phyloP scores from a whole-genome alignment of 805 yeast species.

The Yarrowia sp. region DNA sequence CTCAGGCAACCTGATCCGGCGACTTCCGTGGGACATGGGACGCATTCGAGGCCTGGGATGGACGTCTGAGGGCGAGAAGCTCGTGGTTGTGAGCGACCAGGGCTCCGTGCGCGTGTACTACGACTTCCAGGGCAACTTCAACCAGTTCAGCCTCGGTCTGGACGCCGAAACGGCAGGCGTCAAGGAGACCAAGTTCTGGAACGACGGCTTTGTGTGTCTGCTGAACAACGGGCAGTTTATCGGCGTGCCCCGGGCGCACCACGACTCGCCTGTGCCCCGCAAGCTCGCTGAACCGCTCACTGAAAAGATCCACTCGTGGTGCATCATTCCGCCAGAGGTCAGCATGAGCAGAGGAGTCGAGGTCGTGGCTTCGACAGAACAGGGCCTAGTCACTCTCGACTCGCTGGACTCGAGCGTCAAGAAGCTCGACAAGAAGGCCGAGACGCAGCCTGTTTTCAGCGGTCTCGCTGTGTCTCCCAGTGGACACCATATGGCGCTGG shows the following conservation, averaged over 20 bases:
- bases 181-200: conserved; percentile 43
- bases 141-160: conserved; percentile 47
- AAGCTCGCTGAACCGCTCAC: background rate
- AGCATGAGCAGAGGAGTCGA: conserved; percentile 36
- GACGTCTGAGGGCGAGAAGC: conserved; percentile 48
- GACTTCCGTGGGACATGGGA: conserved; percentile 38
- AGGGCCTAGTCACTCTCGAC: conserved; percentile 29
- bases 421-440: conserved; percentile 27
- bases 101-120: conserved; percentile 57
- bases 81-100: conserved; percentile 53
- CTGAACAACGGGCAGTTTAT: conserved; percentile 45
- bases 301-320: conserved; percentile 36
- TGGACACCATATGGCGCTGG: conserved; percentile 54
- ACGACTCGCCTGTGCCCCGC: background rate
- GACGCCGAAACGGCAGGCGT: conserved; percentile 41
- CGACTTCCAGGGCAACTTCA: conserved; percentile 67
- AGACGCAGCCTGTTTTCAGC: background rate
- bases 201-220: conserved; percentile 47
- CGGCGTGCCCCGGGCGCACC: conserved; percentile 36
- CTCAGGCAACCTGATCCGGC: conserved; percentile 36
- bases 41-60: conserved; percentile 55
- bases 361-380: conserved; percentile 34
- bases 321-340: conserved; percentile 35
- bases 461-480: conserved; percentile 51
- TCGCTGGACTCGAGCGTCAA: conserved; percentile 5